phyloP scores from a whole-genome alignment of 2,329 filamentous ascomycete species.

The Alternaria angustiovoidea region DNA sequence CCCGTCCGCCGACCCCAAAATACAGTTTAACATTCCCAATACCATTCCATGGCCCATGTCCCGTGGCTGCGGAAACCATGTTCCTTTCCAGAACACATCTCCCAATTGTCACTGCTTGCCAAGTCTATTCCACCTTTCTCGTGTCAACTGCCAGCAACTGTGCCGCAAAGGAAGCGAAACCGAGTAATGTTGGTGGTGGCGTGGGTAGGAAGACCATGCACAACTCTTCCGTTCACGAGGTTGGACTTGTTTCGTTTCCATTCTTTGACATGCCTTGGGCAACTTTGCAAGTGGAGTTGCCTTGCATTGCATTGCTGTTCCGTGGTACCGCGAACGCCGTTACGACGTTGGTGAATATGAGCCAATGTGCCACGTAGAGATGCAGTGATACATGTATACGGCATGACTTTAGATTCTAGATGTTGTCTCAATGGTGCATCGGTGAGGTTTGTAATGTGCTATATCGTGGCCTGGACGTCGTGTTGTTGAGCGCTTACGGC shows the following conservation, averaged over 20 bases:
- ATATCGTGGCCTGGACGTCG: background rate
- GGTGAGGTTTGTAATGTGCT: background rate
- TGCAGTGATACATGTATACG: background rate
- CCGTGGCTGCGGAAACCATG: background rate
- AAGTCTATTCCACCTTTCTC: background rate
- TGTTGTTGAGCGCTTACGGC: constrained; percentile 1
- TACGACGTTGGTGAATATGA: background rate
- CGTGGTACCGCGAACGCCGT: background rate
- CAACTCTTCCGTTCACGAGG: background rate
- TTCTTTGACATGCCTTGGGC: background rate
- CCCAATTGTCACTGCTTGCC: background rate
- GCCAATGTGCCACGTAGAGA: background rate
- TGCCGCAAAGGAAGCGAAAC: background rate
- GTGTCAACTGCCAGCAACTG: background rate
- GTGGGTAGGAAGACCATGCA: background rate
- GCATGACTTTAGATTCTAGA: too few species aligned
- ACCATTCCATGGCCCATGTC: background rate
- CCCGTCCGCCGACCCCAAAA: background rate
- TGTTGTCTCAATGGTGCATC: background rate
- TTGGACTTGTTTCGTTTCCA: background rate
- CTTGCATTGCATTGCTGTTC: background rate
- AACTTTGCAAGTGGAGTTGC: background rate
- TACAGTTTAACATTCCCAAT: background rate
- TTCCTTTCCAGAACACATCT: background rate
- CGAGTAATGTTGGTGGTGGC: constrained; percentile 7